These are phyloP conservation scores for Monosporascus sp. DNA, from an alignment of 2,329 filamentous ascomycete species.

Conservation along the genomic window DNA sequence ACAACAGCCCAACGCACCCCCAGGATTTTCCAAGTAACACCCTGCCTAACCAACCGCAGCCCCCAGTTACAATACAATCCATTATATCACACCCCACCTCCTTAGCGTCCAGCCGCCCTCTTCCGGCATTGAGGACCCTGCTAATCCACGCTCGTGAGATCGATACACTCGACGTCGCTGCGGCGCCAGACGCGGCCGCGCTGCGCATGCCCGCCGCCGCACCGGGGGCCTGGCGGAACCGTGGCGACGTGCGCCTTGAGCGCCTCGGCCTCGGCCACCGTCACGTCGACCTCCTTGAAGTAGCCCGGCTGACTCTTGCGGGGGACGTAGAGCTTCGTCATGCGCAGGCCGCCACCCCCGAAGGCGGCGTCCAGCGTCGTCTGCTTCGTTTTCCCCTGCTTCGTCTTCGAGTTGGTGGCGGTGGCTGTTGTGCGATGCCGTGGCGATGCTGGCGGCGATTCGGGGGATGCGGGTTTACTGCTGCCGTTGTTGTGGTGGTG, in stretches of 20 bases:
- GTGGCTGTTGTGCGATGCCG: not conserved
- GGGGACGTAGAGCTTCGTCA: constrained; percentile 35
- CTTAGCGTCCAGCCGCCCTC: not conserved
- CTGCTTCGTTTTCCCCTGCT: constrained; percentile 7
- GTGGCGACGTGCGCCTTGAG: constrained; percentile 4
- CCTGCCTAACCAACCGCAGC: no score
- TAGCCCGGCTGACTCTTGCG: constrained; percentile 33
- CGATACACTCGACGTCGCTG: constrained; percentile 25
- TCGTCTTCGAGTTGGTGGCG: not conserved
- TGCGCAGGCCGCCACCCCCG: constrained; percentile 8
- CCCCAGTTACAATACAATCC: no score
- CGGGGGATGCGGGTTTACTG: not conserved
- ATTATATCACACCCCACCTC: no score
- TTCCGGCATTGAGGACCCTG: not conserved
- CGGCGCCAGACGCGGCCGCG: constrained; percentile 17
- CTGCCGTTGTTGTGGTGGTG: not conserved
- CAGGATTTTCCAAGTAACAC: no score
- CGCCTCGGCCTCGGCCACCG: constrained; percentile 21
- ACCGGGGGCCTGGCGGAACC: not conserved
- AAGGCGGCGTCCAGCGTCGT: constrained; percentile 11
- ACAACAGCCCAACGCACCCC: no score
- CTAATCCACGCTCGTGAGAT: constrained; percentile 24
- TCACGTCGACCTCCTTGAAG: constrained; percentile 29
- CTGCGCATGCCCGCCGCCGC: not conserved
- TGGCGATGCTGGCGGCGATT: not conserved